Percentiles rank a stretch among this genome's conserved stretches.
Evolutionary conservation across 441 rosid genomes (phyloP).

Genomic region (Dalechampia spathulata): DNA sequence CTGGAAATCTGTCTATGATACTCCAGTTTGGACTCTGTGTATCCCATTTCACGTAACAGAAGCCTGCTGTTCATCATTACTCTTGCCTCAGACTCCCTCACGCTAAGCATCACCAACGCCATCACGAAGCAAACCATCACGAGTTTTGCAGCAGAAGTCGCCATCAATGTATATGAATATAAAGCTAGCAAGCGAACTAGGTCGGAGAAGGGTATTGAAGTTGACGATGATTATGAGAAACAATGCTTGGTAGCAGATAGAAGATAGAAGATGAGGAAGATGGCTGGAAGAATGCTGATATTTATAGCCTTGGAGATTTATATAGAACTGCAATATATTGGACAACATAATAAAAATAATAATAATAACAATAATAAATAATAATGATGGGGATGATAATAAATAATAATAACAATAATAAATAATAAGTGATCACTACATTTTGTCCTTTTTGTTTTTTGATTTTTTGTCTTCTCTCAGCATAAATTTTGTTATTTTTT

Average conservation of each 20-base stretch:
- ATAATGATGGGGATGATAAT: too few relatives aligned
- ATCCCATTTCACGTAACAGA: constrained; percentile 25
- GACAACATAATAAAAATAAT: constrained; percentile 6
- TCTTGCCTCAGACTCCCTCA: constrained; percentile 14
- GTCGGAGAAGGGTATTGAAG: too few relatives aligned
- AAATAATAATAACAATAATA: too few relatives aligned
- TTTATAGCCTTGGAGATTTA: constrained; percentile 14
- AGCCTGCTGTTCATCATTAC: constrained; percentile 12
- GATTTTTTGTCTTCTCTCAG: too few relatives aligned
- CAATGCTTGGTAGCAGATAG: background rate
- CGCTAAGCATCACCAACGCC: constrained; percentile 17
- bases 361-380: too few relatives aligned
- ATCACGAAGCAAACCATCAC: background rate
- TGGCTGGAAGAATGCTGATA: background rate
- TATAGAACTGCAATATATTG: background rate
- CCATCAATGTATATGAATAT: constrained; percentile 11
- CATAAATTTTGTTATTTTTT: too few relatives aligned
- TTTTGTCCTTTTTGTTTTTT: too few relatives aligned
- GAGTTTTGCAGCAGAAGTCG: constrained; percentile 9
- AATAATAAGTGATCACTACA: too few relatives aligned
- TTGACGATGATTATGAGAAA: background rate
- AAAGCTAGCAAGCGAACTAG: too few relatives aligned
- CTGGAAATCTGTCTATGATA: constrained; percentile 11
- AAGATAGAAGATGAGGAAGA: background rate
- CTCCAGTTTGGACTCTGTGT: constrained; percentile 9